These are phyloP conservation scores for Boletus sensibilis DNA, from an alignment of 768 basidiomycete genomes.

Conservation along the genomic window DNA sequence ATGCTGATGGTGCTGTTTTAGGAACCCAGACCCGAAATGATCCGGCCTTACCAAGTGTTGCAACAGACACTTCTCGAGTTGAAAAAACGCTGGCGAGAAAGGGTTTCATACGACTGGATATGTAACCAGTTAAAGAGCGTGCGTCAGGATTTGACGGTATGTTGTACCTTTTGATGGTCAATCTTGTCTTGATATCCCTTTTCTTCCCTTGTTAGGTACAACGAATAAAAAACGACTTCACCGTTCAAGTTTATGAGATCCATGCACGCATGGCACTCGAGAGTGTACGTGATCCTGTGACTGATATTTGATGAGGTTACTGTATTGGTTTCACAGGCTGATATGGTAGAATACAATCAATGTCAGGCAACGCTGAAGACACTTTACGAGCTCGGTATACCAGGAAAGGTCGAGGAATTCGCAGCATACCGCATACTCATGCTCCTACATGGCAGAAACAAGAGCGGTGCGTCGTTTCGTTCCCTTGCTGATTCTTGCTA, in stretches of 20 bases:
- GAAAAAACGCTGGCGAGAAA: conserved; percentile 85
- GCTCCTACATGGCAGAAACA: conserved; percentile 90
- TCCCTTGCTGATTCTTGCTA: background rate
- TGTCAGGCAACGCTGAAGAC: conserved; percentile 89
- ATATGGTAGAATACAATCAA: conserved; percentile 99
- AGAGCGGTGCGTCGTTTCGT: conserved; percentile 66
- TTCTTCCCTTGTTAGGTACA: conserved; percentile 66
- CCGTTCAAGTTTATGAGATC: conserved; percentile 95
- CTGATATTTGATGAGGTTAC: conserved; percentile 6
- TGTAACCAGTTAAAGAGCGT: conserved; percentile 98
- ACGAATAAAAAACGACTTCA: conserved; percentile 98
- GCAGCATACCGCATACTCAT: conserved; percentile 97
- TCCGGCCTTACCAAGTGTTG: conserved; percentile 84
- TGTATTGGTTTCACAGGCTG: conserved; percentile 55
- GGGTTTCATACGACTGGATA: conserved; percentile 79
- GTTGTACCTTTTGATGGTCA: conserved; percentile 29
- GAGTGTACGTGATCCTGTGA: conserved; percentile 52
- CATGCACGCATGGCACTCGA: conserved; percentile 97
- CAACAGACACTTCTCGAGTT: conserved; percentile 83
- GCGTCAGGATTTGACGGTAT: conserved; percentile 94
- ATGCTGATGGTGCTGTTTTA: conserved; percentile 32
- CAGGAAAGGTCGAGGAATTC: conserved; percentile 93
- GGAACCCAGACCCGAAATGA: conserved; percentile 94
- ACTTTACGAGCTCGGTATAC: conserved; percentile 91
- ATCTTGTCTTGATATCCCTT: conserved; percentile 5